phyloP scores from a whole-genome alignment of 2,329 filamentous ascomycete genomes.

The Botrytis galanthina region DNA sequence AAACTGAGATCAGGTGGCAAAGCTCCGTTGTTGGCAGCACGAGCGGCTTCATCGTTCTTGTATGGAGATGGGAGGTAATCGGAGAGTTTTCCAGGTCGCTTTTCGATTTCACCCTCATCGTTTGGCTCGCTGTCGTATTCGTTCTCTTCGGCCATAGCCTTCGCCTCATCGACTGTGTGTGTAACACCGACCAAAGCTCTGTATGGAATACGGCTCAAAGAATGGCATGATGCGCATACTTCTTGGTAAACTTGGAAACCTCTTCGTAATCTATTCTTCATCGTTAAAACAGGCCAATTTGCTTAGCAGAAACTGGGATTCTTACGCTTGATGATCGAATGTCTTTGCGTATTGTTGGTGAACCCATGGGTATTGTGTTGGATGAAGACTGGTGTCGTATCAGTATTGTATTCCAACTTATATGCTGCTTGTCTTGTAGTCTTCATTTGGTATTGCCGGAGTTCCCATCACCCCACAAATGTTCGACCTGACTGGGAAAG shows the following conservation, averaged over 20 bases:
- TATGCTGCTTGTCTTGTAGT: conserved; percentile 22
- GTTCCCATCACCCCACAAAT: neutral
- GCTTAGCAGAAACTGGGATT: conserved; percentile 29
- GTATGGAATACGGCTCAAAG: conserved; percentile 90
- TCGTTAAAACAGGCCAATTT: conserved; percentile 14
- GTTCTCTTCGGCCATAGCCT: conserved; percentile 94
- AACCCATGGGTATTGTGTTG: conserved; percentile 93
- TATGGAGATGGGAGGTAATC: conserved; percentile 95
- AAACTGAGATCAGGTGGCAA: conserved; percentile 95
- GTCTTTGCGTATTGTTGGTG: conserved; percentile 91
- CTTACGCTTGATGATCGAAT: conserved; percentile 95
- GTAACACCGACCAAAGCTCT: conserved; percentile 84
- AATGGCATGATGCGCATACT: conserved; percentile 98
- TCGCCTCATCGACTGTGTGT: conserved; percentile 97
- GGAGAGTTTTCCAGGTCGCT: conserved; percentile 96
- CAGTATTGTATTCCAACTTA: conserved; percentile 11
- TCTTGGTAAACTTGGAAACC: conserved; percentile 99
- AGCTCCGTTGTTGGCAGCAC: conserved; percentile 97
- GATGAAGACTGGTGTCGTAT: conserved; percentile 67
- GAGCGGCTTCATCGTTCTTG: conserved; percentile 98
- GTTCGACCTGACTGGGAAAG: neutral
- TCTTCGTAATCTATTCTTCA: conserved; percentile 77
- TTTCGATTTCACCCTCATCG: conserved; percentile 96
- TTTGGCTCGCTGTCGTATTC: conserved; percentile 99
- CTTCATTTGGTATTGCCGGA: conserved; percentile 2